Evolutionary conservation across 306 rosid genomes (phyloP).

Genomic region (Potentilla sterilis): DNA sequence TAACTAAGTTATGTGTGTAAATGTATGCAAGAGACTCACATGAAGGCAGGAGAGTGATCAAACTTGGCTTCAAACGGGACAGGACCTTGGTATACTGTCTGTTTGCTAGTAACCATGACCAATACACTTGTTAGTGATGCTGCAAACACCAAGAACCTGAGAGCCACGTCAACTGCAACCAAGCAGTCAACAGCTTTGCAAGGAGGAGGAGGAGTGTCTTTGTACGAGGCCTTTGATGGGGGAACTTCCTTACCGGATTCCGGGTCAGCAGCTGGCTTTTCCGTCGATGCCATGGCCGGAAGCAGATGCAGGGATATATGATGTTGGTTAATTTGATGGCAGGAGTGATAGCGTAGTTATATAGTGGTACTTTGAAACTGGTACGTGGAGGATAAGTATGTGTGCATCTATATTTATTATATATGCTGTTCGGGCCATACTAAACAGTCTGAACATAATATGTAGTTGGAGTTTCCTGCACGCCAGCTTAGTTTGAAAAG

Average conservation of each 20-base stretch:
- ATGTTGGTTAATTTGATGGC: not conserved
- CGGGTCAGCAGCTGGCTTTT: constrained; percentile 40
- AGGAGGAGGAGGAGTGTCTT: not conserved
- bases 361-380: not conserved
- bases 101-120: constrained; percentile 64
- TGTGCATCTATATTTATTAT: constrained; percentile 1
- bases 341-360: not conserved
- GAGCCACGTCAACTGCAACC: constrained; percentile 34
- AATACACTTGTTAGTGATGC: constrained; percentile 56
- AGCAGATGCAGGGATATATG: not conserved
- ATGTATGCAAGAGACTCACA: constrained; percentile 42
- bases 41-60: constrained; percentile 69
- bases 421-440: not conserved
- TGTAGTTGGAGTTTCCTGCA: constrained; percentile 43
- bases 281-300: constrained; percentile 57
- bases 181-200: constrained; percentile 12
- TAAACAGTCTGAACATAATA: constrained; percentile 7
- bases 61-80: constrained; percentile 43
- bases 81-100: constrained; percentile 33
- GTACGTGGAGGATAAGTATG: not conserved
- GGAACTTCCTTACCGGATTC: constrained; percentile 39
- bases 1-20: not conserved
- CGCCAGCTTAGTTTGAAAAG: constrained; percentile 39
- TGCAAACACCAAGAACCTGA: constrained; percentile 68
- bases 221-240: constrained; percentile 3